Evolutionary conservation across 2,329 filamentous ascomycete genomes (phyloP).

Genomic region (Trichoderma aggressivum): DNA sequence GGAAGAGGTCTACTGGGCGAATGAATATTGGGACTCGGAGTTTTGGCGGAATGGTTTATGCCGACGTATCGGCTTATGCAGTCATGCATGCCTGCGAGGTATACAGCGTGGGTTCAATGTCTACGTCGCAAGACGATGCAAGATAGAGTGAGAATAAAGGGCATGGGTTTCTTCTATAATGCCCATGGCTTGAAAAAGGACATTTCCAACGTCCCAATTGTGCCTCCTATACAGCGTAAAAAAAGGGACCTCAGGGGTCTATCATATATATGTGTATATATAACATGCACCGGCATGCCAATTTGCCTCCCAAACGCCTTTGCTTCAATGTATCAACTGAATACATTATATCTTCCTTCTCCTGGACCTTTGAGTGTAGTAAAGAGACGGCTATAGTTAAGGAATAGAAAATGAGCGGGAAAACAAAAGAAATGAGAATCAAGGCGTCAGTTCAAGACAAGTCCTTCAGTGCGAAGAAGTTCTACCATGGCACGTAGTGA

Average conservation of each 20-base stretch:
- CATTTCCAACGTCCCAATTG: conserved; percentile 1
- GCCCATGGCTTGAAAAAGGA: neutral
- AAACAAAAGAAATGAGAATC: neutral
- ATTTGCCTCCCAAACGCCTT: conserved; percentile 16
- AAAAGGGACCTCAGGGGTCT: neutral
- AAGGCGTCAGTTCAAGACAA: conserved; percentile 40
- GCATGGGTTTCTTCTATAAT: conserved; percentile 3
- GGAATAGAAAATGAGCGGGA: neutral
- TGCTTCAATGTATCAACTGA: conserved; percentile 4
- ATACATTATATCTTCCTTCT: conserved; percentile 4
- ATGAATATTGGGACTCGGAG: neutral
- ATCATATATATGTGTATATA: conserved; percentile 4
- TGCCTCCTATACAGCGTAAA: neutral
- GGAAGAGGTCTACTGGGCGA: conserved; percentile 7
- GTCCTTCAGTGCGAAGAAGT: conserved; percentile 48
- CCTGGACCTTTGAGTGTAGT: neutral
- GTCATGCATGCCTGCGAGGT: neutral
- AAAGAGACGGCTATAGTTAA: neutral
- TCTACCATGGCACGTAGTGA: conserved; percentile 53
- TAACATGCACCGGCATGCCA: neutral
- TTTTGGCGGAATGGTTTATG: neutral
- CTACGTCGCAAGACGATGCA: neutral
- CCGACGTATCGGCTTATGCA: neutral
- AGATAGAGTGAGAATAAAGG: neutral
- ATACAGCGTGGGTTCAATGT: neutral